Base-by-base conservation (phyloP, 768 basidiomycete species). In the Leccinum uliginosum region DNA sequence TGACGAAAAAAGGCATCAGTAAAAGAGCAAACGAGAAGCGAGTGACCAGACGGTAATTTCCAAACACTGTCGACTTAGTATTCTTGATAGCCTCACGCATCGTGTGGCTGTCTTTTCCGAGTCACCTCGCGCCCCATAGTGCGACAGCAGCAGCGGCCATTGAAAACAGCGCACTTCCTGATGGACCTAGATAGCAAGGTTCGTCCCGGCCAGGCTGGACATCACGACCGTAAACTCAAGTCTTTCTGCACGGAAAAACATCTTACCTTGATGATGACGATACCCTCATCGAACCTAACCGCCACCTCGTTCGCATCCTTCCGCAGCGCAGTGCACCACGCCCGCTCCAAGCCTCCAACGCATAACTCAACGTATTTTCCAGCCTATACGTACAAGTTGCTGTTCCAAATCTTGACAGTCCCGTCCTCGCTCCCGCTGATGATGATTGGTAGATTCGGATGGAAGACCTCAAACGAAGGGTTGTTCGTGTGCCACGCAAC, bases 361-460 rank as follows among this genome's bases (percentile, higher is more conserved):
- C 92, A 67, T 98, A 99, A 72, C 86, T 94, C 49, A 98, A 76
- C 4, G 97, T 98, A 69, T 95, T 98, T 74, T 98, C 97, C 40
- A 99, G 78, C 11, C 96, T 79, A 71, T 98, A 99, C 1, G 97
- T 98, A 6, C n/a, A n/a, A n/a, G n/a, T 89, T 89, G 47, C 91
- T 89, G 67, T 98, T 96, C 97, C 97, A 99, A 57, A 99, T 85
- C 76, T 98, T 99, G 70, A 99, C 78, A 1, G 93, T 93, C 6
- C 97, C 96, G 65, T 98, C 97, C 71, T 98, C 96, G 53, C 92
- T 92, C 48, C 97, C 97, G 58, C 91, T 94, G 67, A 89, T 59
- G 69, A 98, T 92, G 64, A 99, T 83, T 3, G 97, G 97, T 21
- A 98, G 77, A 57, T 91, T 93, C 24, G 93, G 93, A 68, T 98